These are phyloP conservation scores for Hemerocallis citrina DNA, from an alignment of 106 monocot species.

Conservation along the genomic window DNA sequence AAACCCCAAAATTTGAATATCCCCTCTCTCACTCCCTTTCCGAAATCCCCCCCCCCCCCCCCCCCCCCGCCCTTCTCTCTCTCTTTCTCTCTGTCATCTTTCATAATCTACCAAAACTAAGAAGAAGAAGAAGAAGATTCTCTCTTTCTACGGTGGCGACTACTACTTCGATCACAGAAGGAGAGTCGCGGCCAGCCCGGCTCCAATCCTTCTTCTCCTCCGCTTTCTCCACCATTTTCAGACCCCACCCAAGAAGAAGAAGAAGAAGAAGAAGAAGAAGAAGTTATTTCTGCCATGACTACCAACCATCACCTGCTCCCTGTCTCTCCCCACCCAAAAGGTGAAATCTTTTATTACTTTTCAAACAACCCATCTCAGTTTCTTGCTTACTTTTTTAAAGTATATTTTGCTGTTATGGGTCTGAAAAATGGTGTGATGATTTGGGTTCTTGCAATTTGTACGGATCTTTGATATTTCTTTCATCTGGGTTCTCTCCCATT, in stretches of 20 bases:
- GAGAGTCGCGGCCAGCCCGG: constrained; percentile 11
- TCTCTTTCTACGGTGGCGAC: background rate
- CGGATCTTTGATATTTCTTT: background rate
- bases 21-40: no score
- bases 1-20: no score
- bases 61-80: no score
- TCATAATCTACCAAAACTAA: background rate
- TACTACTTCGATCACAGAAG: background rate
- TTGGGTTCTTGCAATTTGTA: no score
- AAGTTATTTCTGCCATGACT: background rate
- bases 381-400: no score
- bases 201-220: constrained; percentile 19
- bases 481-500: no score
- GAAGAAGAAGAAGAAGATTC: background rate
- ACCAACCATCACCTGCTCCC: constrained; percentile 6
- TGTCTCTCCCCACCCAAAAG: background rate
- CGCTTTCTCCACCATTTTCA: constrained; percentile 4
- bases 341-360: background rate
- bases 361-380: no score
- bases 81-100: background rate
- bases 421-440: background rate
- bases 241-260: background rate
- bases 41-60: no score
- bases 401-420: background rate
- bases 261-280: background rate